Percentiles rank a stretch among this genome's conserved stretches.
Conservation (phyloP, 2,329 filamentous ascomycete species). For the Ophiocordyceps camponoti-floridani region DNA sequence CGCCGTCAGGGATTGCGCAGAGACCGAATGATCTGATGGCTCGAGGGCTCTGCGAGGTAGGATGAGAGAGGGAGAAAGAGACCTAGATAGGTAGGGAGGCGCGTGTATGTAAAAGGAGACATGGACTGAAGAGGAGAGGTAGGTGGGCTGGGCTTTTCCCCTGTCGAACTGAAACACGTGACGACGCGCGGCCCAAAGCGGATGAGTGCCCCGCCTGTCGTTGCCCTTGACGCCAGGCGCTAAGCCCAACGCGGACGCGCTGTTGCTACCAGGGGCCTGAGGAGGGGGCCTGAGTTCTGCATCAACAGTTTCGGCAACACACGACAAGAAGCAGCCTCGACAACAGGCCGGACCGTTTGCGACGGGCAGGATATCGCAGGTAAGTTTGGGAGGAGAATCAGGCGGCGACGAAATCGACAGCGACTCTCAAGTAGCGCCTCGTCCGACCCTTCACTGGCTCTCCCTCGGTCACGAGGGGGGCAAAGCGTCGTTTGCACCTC, state of each 20-base stretch:
- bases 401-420: neutral
- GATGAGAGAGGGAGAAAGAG: too few species aligned
- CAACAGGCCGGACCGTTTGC: neutral
- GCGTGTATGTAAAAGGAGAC: too few species aligned
- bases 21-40: too few species aligned
- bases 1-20: too few species aligned
- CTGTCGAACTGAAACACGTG: neutral
- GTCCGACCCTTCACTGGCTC: neutral
- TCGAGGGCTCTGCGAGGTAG: too few species aligned
- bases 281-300: neutral
- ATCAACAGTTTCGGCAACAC: conserved; percentile 1
- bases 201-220: neutral
- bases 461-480: neutral
- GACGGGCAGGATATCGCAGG: too few species aligned
- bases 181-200: neutral
- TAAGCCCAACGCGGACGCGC: conserved; percentile 7
- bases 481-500: neutral
- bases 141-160: too few species aligned
- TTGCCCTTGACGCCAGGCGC: conserved; percentile 4
- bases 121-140: too few species aligned
- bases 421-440: neutral
- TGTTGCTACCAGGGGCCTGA: conserved; percentile 2
- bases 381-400: neutral
- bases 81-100: too few species aligned
- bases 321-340: neutral